Evolutionary conservation across 2,329 filamentous ascomycete species (phyloP), one percentile per base, ranked within the genome.

Genomic region (Aspergillus terreus): DNA sequence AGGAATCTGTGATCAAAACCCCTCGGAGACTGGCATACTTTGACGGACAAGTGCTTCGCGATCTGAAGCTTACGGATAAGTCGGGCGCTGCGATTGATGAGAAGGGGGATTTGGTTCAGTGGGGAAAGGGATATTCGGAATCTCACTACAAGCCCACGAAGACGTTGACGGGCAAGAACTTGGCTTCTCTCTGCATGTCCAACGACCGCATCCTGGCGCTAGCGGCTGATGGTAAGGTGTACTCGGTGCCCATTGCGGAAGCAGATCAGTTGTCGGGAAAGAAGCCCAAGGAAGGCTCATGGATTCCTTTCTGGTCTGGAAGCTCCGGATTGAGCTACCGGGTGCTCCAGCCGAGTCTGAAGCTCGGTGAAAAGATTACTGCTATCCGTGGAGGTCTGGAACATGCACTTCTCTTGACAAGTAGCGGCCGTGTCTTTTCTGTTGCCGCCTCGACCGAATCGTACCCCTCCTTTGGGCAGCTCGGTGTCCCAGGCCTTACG

Each of bases 1-100:
- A 86, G 47, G 91, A 96, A 49, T 75, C 77, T 27, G 81, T 86
- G 56, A 78, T 97, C 68, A 96, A 95, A 74, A 84, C 82, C 1
- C 92, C 94, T 12, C 79, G 86, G 52, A 81, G 91, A 53, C 84
- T 97, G 63, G 60, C 80, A 0, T 94, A 86, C 70, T 97, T 99
- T 64, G 85, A 97, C 64, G 88, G 87, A 27, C 83, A 90, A 70
- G 71, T 96, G 14, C 76, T 99, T 40, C 82, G 92, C 45, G 94
- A 96, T 66, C 77, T 97, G 57, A 96, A 95, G 74, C 74, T 97
- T 46, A 89, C 91, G 53, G 80, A 83, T 49, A 82, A 83, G 38
- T 92, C 95, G 66, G 94, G 90, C 7, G 92, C 85, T 4, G 94
- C 94, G 9, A 86, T 97, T 38, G 87, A 86, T 4, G 92, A 96